These are phyloP conservation scores for Millerozyma acaciae DNA, from an alignment of 805 yeast genomes.

Conservation along the genomic window DNA sequence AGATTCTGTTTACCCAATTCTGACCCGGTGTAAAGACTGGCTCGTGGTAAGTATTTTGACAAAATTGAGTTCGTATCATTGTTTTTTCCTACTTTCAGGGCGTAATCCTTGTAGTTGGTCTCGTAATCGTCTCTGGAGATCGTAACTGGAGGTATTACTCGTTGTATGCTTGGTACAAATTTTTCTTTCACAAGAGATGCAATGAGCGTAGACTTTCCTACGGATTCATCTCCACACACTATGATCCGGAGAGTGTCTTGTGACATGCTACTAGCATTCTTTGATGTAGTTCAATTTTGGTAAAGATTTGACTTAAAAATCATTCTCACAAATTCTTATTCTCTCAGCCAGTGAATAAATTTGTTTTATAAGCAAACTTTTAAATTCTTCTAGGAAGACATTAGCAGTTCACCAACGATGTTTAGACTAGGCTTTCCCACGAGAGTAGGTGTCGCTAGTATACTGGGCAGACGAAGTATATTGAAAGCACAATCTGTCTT, in stretches of 20 bases:
- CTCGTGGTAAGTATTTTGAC: not conserved
- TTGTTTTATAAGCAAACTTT: not conserved
- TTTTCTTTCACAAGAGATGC: constrained; percentile 79
- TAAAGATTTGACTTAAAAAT: too few relatives aligned
- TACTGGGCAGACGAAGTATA: too few relatives aligned
- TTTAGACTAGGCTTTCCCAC: too few relatives aligned
- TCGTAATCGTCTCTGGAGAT: constrained; percentile 67
- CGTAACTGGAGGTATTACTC: constrained; percentile 77
- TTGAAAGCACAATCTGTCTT: too few relatives aligned
- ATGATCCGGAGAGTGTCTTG: constrained; percentile 68
- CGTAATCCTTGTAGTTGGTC: constrained; percentile 22
- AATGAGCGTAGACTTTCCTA: constrained; percentile 78
- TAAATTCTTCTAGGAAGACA: not conserved
- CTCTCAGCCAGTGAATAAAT: constrained; percentile 1
- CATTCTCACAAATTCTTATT: too few relatives aligned
- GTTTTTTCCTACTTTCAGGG: not conserved
- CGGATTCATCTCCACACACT: constrained; percentile 92
- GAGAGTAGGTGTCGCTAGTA: too few relatives aligned
- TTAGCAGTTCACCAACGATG: not conserved
- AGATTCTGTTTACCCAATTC: constrained; percentile 9
- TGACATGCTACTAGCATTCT: too few relatives aligned
- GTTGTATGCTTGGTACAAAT: constrained; percentile 72
- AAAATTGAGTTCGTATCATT: not conserved
- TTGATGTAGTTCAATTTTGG: too few relatives aligned
- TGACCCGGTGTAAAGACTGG: not conserved